Conservation (phyloP, 2,329 filamentous ascomycete species). For the Beauveria varroae region DNA sequence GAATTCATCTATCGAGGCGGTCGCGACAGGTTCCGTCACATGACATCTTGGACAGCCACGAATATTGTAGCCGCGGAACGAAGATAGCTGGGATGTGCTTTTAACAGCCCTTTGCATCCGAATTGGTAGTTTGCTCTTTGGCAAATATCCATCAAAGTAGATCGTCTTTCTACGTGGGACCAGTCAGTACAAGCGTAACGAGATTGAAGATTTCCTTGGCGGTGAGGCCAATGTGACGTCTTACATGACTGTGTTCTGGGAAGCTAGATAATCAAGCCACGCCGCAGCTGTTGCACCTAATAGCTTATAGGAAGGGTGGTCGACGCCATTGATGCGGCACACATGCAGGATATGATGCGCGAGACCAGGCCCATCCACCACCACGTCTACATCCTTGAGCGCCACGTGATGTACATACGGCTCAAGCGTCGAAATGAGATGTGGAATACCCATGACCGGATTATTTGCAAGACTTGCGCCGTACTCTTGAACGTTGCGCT, state of each 20-base stretch:
- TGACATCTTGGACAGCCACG: slow-evolving; percentile 19
- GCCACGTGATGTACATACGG: slow-evolving; percentile 39
- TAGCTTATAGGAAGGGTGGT: slow-evolving; percentile 54
- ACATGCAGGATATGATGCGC: slow-evolving; percentile 64
- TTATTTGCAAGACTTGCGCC: background rate
- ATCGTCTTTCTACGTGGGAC: slow-evolving; percentile 50
- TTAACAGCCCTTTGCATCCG: slow-evolving; percentile 54
- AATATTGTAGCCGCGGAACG: slow-evolving; percentile 30
- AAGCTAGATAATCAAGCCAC: slow-evolving; percentile 56
- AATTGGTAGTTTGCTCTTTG: slow-evolving; percentile 53
- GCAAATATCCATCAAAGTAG: slow-evolving; percentile 81
- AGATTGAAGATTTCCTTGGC: slow-evolving; percentile 1
- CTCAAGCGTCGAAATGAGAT: slow-evolving; percentile 44
- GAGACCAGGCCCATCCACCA: slow-evolving; percentile 72
- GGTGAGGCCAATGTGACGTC: slow-evolving; percentile 13
- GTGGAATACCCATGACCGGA: slow-evolving; percentile 50
- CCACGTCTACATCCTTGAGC: slow-evolving; percentile 35
- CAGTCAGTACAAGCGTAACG: slow-evolving; percentile 12
- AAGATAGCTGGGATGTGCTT: slow-evolving; percentile 47
- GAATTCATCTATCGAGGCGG: slow-evolving; percentile 18
- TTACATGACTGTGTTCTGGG: slow-evolving; percentile 55
- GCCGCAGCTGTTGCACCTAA: slow-evolving; percentile 50
- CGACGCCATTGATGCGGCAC: slow-evolving; percentile 41
- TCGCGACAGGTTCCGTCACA: slow-evolving; percentile 13
- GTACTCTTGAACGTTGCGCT: background rate